Percentiles rank a stretch among this genome's conserved stretches.
Conservation (phyloP, 768 basidiomycete species). For the Suillus brevipes region DNA sequence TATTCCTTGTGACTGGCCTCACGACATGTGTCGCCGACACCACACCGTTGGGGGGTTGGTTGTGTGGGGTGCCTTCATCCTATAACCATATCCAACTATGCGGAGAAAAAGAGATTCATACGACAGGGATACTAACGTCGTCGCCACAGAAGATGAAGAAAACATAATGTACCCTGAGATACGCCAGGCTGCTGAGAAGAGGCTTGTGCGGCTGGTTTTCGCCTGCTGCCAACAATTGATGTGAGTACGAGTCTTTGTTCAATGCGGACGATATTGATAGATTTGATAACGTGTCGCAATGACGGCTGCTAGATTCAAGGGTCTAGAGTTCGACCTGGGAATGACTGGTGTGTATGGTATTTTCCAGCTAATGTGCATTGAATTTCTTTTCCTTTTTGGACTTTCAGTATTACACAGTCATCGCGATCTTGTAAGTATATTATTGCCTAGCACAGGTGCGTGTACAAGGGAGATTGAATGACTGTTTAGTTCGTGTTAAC, state of each 20-base stretch:
- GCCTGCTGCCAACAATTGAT: slow-evolving; percentile 61
- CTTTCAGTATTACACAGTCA: slow-evolving; percentile 53
- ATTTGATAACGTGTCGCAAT: slow-evolving; percentile 45
- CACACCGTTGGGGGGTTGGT: neutral
- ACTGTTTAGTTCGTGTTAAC: neutral
- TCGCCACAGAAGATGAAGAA: neutral
- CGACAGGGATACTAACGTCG: neutral
- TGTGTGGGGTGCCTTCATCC: neutral
- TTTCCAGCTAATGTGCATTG: neutral
- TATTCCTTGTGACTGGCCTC: slow-evolving; percentile 1
- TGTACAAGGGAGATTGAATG: neutral
- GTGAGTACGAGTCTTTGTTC: slow-evolving; percentile 32
- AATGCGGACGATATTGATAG: neutral
- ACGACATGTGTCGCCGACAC: slow-evolving; percentile 9
- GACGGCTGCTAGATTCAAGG: slow-evolving; percentile 51
- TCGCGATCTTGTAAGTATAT: slow-evolving; percentile 59
- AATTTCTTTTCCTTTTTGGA: slow-evolving; percentile 31
- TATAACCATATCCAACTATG: slow-evolving; percentile 15
- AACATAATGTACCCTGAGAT: slow-evolving; percentile 4
- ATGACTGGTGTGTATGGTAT: slow-evolving; percentile 37
- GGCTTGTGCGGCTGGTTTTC: slow-evolving; percentile 55
- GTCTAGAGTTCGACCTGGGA: slow-evolving; percentile 48
- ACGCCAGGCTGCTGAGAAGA: slow-evolving; percentile 17
- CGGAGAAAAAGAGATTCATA: slow-evolving; percentile 12
- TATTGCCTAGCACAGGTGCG: slow-evolving; percentile 61